Evolutionary conservation across 179 eudicot species (phyloP).

Genomic region (Beta corolliflora): DNA sequence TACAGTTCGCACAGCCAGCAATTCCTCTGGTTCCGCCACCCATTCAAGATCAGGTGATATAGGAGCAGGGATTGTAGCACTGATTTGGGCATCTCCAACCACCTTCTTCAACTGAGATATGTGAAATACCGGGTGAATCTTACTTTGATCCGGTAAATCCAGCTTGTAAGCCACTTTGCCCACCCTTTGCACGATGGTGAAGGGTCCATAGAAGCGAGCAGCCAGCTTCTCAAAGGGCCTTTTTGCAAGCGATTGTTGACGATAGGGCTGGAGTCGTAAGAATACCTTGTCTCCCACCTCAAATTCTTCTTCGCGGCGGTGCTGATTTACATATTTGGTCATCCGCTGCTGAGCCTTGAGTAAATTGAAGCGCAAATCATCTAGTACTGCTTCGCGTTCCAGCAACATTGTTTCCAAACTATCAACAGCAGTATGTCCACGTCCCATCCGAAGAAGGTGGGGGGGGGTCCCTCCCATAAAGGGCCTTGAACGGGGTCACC

Average conservation of each 20-base stretch:
- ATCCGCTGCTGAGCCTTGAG: neutral
- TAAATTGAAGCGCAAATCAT: neutral
- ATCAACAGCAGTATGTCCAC: neutral
- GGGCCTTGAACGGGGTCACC: neutral
- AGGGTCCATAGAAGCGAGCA: neutral
- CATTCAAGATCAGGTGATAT: too few relatives aligned
- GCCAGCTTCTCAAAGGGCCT: neutral
- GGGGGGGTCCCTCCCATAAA: neutral
- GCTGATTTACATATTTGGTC: neutral
- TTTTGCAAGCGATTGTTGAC: neutral
- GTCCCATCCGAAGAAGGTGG: neutral
- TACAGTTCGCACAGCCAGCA: too few relatives aligned
- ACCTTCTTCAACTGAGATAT: neutral
- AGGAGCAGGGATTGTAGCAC: too few relatives aligned
- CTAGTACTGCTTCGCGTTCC: neutral
- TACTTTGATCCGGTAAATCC: neutral
- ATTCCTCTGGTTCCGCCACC: too few relatives aligned
- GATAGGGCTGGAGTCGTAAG: neutral
- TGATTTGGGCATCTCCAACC: neutral
- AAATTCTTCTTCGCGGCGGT: too few relatives aligned
- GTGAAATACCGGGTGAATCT: neutral
- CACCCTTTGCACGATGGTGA: neutral
- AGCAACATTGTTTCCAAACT: neutral
- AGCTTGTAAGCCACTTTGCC: neutral
- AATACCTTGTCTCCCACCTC: neutral